A percentile compares a stretch with the other conserved stretches of the same genome.
These are phyloP conservation scores for Xylariaceae sp. DNA, from an alignment of 2,329 filamentous ascomycete species.

Conservation along the genomic window DNA sequence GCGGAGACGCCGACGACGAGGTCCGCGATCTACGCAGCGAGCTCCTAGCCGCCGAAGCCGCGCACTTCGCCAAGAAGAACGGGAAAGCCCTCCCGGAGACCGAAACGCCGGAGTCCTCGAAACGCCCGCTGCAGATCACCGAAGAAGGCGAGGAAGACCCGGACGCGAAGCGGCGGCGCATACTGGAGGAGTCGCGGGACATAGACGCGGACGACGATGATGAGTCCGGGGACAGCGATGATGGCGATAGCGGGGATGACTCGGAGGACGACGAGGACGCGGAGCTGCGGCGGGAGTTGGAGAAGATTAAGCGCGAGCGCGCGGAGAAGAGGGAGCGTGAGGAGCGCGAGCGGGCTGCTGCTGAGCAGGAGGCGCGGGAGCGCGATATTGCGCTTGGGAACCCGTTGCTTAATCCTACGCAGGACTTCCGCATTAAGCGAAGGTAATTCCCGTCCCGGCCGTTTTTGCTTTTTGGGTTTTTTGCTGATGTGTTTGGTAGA, in stretches of 20 bases:
- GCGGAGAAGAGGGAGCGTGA: constrained; percentile 73
- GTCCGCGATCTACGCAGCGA: constrained; percentile 82
- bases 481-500: constrained; percentile 36
- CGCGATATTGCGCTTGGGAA: constrained; percentile 89
- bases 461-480: neutral
- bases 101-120: constrained; percentile 44
- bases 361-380: constrained; percentile 79
- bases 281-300: constrained; percentile 85
- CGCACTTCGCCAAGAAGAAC: constrained; percentile 80
- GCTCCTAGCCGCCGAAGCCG: constrained; percentile 81
- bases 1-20: constrained; percentile 72
- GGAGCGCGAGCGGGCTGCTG: constrained; percentile 74
- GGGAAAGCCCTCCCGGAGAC: constrained; percentile 49
- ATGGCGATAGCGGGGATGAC: constrained; percentile 45
- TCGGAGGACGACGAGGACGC: constrained; percentile 75
- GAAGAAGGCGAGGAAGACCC: constrained; percentile 58
- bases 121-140: constrained; percentile 60
- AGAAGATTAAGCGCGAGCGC: constrained; percentile 86
- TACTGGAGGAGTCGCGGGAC: constrained; percentile 82
- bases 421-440: constrained; percentile 85
- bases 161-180: constrained; percentile 77
- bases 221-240: constrained; percentile 44
- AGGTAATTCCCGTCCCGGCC: constrained; percentile 33
- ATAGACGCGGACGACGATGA: constrained; percentile 76
- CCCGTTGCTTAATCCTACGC: constrained; percentile 74